phyloP scores from a whole-genome alignment of 129 eudicot genomes.

The Dittrichia graveolens region DNA sequence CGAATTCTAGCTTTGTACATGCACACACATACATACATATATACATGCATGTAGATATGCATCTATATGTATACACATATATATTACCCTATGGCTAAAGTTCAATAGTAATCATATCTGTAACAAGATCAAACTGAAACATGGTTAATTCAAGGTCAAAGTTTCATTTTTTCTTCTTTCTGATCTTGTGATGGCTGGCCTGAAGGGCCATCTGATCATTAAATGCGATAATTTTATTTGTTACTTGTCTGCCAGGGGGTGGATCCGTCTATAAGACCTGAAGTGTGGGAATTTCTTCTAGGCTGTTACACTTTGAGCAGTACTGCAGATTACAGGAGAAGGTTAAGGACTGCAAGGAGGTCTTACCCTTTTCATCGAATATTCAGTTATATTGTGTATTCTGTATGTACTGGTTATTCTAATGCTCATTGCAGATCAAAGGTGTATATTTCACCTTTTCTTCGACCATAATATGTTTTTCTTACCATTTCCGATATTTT shows the following conservation, averaged over 20 bases:
- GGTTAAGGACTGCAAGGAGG: constrained; percentile 90
- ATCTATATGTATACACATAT: neutral
- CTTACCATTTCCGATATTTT: constrained; percentile 5
- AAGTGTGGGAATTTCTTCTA: constrained; percentile 98
- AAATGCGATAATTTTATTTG: constrained; percentile 4
- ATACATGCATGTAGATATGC: too few species aligned
- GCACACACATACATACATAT: neutral
- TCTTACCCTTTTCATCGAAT: constrained; percentile 31
- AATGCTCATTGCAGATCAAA: neutral
- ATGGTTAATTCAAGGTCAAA: neutral
- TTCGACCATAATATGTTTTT: constrained; percentile 10
- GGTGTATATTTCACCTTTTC: neutral
- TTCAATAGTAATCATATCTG: neutral
- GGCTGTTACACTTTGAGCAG: constrained; percentile 92
- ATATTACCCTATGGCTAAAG: neutral
- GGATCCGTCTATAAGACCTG: constrained; percentile 94
- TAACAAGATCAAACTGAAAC: constrained; percentile 9
- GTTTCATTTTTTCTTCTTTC: neutral
- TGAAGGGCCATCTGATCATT: neutral
- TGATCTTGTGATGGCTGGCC: neutral
- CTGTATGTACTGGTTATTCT: constrained; percentile 22
- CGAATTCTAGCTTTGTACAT: neutral
- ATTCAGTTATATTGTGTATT: neutral
- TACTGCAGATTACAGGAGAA: constrained; percentile 76
- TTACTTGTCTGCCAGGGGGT: constrained; percentile 64